Evolutionary conservation across 1,139 yeast species (phyloP), one percentile per base, ranked within the genome.

Genomic region (Saccharomyces pastorianus): DNA sequence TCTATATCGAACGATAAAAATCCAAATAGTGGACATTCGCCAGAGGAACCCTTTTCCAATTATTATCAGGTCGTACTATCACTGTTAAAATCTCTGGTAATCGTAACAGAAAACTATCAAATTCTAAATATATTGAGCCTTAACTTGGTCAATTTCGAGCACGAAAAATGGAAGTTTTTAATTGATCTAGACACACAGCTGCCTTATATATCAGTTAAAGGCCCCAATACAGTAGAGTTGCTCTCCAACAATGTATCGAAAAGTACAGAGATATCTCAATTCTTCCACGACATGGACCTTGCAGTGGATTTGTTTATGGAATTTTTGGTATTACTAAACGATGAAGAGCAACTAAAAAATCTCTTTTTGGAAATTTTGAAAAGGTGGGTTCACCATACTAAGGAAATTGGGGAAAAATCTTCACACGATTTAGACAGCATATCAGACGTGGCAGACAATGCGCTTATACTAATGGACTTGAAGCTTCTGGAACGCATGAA

Each of bases 401-500:
- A 48, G 11, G 17, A 26, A 1, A 56, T 66, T 11, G 57, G 61
- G n/a, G 57, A 59, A 2, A 50, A 50, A 17, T 52, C 56, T 3
- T 50, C 49, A 53, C 59, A n/a, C n/a, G 51, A 59, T 3, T 67
- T 64, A 2, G 72, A 65, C 2, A 75, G 70, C 11, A 71, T 72
- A 4, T 67, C 64, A 2, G 72, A 65, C 2, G 76, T 70, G 13
- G 71, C 72, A 5, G 76, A 79, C 57, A 87, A 90, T 6, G 77
- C 84, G 55, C 63, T 77, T 14, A 76, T 80, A 47, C 71, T 89
- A 49, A 73, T 82, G 6, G 85, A 86, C 64, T 73, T 88, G 56
- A 80, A 85, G 56, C 65, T 88, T 17, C 70, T 90, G 50, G 93
- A 89, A 62, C 71, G 73, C 20, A 69, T 88, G 47, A 81, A 84